These are phyloP conservation scores for Papiliotrema fonsecae DNA, from an alignment of 1,284 basidiomycete genomes.

Conservation along the genomic window DNA sequence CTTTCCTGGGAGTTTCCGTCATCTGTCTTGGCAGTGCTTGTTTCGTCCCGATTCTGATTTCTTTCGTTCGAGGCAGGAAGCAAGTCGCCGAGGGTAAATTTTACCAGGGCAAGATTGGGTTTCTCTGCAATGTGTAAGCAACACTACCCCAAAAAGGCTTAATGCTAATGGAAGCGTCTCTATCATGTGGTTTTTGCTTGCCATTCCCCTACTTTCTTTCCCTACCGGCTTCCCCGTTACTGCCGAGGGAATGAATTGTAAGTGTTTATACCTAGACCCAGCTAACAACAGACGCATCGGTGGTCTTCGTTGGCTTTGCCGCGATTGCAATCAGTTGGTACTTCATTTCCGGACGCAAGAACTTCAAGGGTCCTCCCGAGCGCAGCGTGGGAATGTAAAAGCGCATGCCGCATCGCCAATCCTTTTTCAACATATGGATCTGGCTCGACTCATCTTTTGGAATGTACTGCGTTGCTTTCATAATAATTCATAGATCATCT, in stretches of 20 bases:
- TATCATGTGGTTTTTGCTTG: conserved; percentile 30
- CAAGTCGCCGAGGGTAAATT: conserved; percentile 38
- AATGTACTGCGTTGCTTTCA: no score
- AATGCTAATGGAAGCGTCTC: conserved; percentile 25
- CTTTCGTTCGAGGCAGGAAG: conserved; percentile 39
- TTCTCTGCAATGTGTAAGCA: conserved; percentile 33
- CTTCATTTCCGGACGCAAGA: conserved; percentile 44
- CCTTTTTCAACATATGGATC: no score
- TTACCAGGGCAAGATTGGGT: conserved; percentile 44
- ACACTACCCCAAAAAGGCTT: conserved; percentile 6
- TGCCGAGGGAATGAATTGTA: conserved; percentile 28
- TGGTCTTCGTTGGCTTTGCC: conserved; percentile 60
- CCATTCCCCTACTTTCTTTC: conserved; percentile 32
- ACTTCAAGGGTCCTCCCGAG: conserved; percentile 38
- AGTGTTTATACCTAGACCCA: conserved; percentile 1
- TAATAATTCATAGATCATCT: no score
- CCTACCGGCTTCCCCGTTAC: conserved; percentile 32
- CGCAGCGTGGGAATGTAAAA: conserved; percentile 7
- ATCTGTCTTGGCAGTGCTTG: conserved; percentile 42
- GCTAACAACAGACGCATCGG: conserved; percentile 51
- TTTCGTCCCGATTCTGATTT: conserved; percentile 46
- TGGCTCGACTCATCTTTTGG: no score
- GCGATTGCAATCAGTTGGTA: conserved; percentile 58
- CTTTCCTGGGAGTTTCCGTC: conserved; percentile 43
- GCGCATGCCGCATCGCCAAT: no score